Evolutionary conservation across 2,329 filamentous ascomycete genomes (phyloP), one percentile per base, ranked within the genome.

Genomic region (Mycosphaerella sp.): DNA sequence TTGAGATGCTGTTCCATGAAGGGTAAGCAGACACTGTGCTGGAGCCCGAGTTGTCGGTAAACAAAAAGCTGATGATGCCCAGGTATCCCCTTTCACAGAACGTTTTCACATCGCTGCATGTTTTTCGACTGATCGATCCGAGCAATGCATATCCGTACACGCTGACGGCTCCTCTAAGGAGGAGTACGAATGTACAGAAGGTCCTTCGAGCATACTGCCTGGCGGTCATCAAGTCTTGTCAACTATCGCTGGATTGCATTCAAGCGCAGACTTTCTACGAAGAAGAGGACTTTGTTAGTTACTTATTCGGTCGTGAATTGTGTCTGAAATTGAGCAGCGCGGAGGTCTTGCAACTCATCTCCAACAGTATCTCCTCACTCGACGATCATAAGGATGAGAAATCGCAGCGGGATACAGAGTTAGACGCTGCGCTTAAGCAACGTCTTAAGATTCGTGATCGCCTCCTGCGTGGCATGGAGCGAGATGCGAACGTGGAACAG

Each of bases 1-100:
- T 91, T 49, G 93, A 97, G 85, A 94, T 95, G 81, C 88, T 89
- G 56, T 98, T 94, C 90, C 89, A 97, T 67, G 82, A 88, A 61
- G 93, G 94, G n/a, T 49, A 12, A 35, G 37, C 6, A 34, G 10
- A 12, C 13, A 34, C 30, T 3, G 10, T n/a, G 30, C 13, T 34
- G 10, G 10, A n/a, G 30, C 30, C 30, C 10, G 30, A 25, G 7
- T 6, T 34, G 10, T 6, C 30, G 5, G 9, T 3, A 32, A 12
- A 34, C 10, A 34, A n/a, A 34, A 12, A 34, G 16, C 37, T 28
- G 27, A 16, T 9, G 12, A 18, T 18, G 6, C 25, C 14, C 39
- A 49, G 45, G 12, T 90, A 95, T 64, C 89, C 93, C 1, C 79
- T 98, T 7, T 94, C 91, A 1, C 93, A 97, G 68, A 97, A 93